These are phyloP conservation scores for Trichosanthes cucumerina DNA, from an alignment of 306 rosid genomes.

Conservation along the genomic window DNA sequence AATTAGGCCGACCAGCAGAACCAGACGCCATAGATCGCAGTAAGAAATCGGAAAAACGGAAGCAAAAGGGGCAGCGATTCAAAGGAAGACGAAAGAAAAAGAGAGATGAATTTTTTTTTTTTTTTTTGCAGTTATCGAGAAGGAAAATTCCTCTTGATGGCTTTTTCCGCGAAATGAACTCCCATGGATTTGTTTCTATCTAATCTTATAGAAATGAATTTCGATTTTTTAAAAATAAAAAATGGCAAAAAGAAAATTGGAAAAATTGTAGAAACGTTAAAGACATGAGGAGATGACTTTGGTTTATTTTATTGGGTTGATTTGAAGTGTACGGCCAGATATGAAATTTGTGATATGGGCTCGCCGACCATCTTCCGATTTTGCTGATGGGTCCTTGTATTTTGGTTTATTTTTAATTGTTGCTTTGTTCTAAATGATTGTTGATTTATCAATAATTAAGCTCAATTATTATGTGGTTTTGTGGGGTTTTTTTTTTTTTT, in stretches of 20 bases:
- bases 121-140: background rate
- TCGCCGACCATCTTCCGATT: slow-evolving; percentile 11
- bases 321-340: slow-evolving; percentile 13
- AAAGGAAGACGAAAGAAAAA: slow-evolving; percentile 12
- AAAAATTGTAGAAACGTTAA: background rate
- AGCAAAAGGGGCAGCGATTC: background rate
- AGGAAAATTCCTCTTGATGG: background rate
- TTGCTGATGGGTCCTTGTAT: background rate
- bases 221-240: background rate
- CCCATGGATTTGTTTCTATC: slow-evolving; percentile 14
- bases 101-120: too few relatives aligned
- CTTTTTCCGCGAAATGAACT: slow-evolving; percentile 19
- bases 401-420: background rate
- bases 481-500: background rate
- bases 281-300: background rate
- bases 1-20: slow-evolving; percentile 53
- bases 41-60: slow-evolving; percentile 2
- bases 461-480: background rate
- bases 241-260: background rate
- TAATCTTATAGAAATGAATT: background rate
- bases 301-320: background rate
- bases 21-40: slow-evolving; percentile 70
- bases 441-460: background rate
- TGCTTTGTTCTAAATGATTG: background rate
- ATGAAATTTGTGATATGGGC: background rate